Conservation (phyloP, 1,139 yeast genomes). For the Suhomyces yuchorum region DNA sequence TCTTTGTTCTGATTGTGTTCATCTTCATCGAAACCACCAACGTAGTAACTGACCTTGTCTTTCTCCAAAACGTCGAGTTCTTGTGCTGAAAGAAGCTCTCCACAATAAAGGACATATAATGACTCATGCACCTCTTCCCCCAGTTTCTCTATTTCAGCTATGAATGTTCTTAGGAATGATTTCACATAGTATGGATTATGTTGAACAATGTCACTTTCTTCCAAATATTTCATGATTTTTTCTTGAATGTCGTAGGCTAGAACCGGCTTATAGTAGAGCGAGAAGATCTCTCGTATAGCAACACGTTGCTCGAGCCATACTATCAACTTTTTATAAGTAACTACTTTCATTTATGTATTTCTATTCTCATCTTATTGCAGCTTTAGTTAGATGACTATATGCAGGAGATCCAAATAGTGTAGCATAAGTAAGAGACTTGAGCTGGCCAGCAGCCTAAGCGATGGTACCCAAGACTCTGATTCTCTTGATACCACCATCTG, state of each 20-base stretch:
- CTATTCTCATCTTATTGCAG: background rate
- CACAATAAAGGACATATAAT: constrained; percentile 53
- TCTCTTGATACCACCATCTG: constrained; percentile 96
- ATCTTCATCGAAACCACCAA: constrained; percentile 27
- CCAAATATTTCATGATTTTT: constrained; percentile 2
- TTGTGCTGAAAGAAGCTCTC: constrained; percentile 36
- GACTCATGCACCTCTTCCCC: constrained; percentile 41
- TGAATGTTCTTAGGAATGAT: constrained; percentile 43
- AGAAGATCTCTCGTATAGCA: constrained; percentile 15
- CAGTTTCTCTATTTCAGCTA: constrained; percentile 35
- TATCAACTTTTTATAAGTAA: constrained; percentile 4
- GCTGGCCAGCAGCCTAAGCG: constrained; percentile 19
- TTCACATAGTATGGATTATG: constrained; percentile 56
- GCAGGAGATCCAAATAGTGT: background rate
- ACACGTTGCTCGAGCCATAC: constrained; percentile 19
- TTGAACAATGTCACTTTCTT: constrained; percentile 6
- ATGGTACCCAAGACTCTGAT: constrained; percentile 75
- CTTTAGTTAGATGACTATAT: background rate
- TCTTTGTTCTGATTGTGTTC: background rate
- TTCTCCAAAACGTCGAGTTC: constrained; percentile 46
- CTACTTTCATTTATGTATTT: constrained; percentile 7
- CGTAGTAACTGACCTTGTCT: constrained; percentile 52
- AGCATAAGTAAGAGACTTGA: background rate
- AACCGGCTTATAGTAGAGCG: background rate
- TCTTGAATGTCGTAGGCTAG: constrained; percentile 2